phyloP scores from a whole-genome alignment of 2,329 filamentous ascomycete species.

The Phaeosphaeriaceae sp. region DNA sequence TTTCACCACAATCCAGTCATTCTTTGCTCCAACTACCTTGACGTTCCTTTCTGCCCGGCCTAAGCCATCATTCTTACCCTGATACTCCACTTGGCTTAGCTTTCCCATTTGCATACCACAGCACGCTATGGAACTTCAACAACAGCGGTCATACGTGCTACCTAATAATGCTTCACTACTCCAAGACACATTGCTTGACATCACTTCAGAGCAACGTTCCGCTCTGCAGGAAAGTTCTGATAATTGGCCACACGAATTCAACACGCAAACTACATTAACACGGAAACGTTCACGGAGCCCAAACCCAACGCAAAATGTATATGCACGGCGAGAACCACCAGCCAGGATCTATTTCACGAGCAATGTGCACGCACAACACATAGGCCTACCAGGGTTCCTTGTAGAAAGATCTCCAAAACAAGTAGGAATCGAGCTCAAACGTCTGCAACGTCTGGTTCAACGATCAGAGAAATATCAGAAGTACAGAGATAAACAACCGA shows the following conservation, averaged over 20 bases:
- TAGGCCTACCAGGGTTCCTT: slow-evolving; percentile 23
- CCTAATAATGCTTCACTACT: slow-evolving; percentile 52
- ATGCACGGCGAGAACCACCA: slow-evolving; percentile 22
- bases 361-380: slow-evolving; percentile 31
- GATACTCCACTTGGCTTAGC: slow-evolving; percentile 36
- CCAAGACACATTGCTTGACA: slow-evolving; percentile 26
- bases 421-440: slow-evolving; percentile 35
- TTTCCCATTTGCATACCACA: slow-evolving; percentile 27
- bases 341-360: slow-evolving; percentile 34
- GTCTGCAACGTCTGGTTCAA: slow-evolving; percentile 36
- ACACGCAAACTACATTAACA: slow-evolving; percentile 17
- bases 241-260: slow-evolving; percentile 47
- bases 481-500: slow-evolving; percentile 53
- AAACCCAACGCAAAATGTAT: slow-evolving; percentile 35
- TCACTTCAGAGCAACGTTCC: slow-evolving; percentile 25
- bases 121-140: slow-evolving; percentile 40
- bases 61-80: slow-evolving; percentile 48
- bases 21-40: slow-evolving; percentile 52
- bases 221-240: slow-evolving; percentile 52
- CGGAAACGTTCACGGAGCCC: slow-evolving; percentile 42
- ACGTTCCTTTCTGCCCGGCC: slow-evolving; percentile 49
- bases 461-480: slow-evolving; percentile 53
- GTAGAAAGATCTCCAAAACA: slow-evolving; percentile 37
- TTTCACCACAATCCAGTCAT: slow-evolving; percentile 49
- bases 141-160: slow-evolving; percentile 48